Conservation (phyloP, 78 protist species). For the Paratrimastix pyriformis region DNA sequence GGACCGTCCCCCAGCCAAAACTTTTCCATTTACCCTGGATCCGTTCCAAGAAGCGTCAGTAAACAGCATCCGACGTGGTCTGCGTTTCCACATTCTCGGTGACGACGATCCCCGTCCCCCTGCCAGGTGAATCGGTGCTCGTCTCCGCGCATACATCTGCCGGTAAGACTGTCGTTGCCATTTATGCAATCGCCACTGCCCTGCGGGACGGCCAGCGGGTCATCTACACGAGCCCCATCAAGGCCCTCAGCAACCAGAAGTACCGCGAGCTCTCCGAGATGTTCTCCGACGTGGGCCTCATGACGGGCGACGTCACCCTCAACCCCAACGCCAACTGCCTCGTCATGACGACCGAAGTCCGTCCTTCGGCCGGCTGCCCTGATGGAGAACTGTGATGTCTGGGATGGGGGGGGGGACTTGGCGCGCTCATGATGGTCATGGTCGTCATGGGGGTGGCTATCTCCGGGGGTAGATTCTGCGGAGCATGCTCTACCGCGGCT, state of each 20-base stretch:
- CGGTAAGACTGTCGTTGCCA: constrained; percentile 95
- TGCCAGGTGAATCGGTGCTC: constrained; percentile 64
- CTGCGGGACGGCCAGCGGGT: constrained; percentile 50
- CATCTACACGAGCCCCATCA: constrained; percentile 79
- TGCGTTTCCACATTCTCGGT: not conserved
- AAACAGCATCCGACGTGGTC: not conserved
- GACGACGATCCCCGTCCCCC: not conserved
- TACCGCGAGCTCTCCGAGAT: constrained; percentile 52
- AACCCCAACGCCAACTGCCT: constrained; percentile 54
- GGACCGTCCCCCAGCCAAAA: constrained; percentile 17
- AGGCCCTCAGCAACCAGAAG: constrained; percentile 80
- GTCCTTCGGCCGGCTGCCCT: too few species aligned
- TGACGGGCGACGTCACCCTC: constrained; percentile 81
- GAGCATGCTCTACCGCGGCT: constrained; percentile 90
- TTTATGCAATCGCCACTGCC: constrained; percentile 61
- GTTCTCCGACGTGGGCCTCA: constrained; percentile 66
- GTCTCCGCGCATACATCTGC: constrained; percentile 98
- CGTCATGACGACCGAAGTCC: constrained; percentile 60
- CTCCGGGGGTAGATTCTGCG: constrained; percentile 92
- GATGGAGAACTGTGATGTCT: too few species aligned
- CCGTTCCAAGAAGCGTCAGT: constrained; percentile 42
- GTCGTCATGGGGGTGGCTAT: too few species aligned
- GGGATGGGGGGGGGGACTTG: too few species aligned
- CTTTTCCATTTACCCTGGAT: constrained; percentile 46
- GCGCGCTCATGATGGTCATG: constrained; percentile 53